phyloP scores from a whole-genome alignment of 2,329 filamentous ascomycete genomes.

The Dactylellina leptospora region DNA sequence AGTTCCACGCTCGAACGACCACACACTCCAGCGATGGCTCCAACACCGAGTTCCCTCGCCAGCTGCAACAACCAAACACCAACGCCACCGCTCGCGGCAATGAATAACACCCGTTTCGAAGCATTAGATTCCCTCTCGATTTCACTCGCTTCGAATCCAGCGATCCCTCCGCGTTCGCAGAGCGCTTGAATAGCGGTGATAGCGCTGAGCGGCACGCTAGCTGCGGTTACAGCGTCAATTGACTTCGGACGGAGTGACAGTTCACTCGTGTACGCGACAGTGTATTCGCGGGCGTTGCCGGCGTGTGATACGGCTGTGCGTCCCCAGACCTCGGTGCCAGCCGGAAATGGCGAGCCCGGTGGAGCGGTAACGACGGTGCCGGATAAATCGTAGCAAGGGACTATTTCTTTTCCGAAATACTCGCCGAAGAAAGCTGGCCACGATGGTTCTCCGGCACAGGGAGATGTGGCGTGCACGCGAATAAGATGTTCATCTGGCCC shows the following conservation, averaged over 20 bases:
- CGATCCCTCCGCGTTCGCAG: conserved; percentile 57
- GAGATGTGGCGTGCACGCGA: conserved; percentile 59
- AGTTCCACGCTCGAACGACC: conserved; percentile 58
- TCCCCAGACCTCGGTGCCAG: conserved; percentile 60
- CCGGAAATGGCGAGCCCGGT: conserved; percentile 57
- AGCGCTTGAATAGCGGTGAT: conserved; percentile 62
- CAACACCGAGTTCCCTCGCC: conserved; percentile 59
- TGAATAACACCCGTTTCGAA: conserved; percentile 60
- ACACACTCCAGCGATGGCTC: conserved; percentile 60
- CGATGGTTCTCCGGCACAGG: conserved; percentile 59
- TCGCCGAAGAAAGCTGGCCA: conserved; percentile 57
- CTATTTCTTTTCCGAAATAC: conserved; percentile 54
- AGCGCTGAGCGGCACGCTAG: conserved; percentile 61
- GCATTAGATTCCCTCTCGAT: conserved; percentile 57
- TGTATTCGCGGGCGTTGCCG: conserved; percentile 59
- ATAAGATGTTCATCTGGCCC: conserved; percentile 58
- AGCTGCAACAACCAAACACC: conserved; percentile 62
- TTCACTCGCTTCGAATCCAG: conserved; percentile 12
- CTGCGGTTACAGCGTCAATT: conserved; percentile 60
- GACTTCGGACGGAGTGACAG: conserved; percentile 59
- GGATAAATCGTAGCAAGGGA: conserved; percentile 61
- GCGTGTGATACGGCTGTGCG: conserved; percentile 57
- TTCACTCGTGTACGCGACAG: conserved; percentile 58
- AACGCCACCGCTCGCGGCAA: conserved; percentile 61
- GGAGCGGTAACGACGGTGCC: conserved; percentile 60